Base-by-base conservation (phyloP, 1,284 basidiomycete species). In the Mycena citricolor region DNA sequence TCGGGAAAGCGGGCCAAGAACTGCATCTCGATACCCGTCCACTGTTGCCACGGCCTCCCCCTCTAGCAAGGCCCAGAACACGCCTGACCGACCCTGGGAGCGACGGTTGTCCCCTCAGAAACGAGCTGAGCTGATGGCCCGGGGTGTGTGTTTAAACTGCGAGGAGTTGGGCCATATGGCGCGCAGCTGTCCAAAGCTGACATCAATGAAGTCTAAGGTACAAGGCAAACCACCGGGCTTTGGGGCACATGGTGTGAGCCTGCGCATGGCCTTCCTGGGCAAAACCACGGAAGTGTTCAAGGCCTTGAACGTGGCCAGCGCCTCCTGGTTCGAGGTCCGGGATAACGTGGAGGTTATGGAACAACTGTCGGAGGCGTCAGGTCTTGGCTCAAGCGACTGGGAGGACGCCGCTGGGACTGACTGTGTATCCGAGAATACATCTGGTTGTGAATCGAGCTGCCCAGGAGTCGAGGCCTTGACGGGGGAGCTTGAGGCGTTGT, bases 171-270 rank as follows among this genome's bases (percentile, higher is more conserved):
- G 44, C 1, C 40, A 44, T 30, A 25, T 46, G n/a, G 34, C 42
- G 2, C 32, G 42, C 2, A 45, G 56, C n/a, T 56, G 54, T 22
- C 42, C 49, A 0, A 33, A 46, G 22, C 8, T 32, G 0, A 46
- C 25, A 0, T 39, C 25, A 1, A 29, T 56, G 11, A 25, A 26
- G 0, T 53, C 44, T 1, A 39, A 25, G 10, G 16, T 37, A 16
- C 41, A 33, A 23, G 33, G 43, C 10, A 36, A 37, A 29, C 29
- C 49, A 5, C 25, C 52, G 12, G 23, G 45, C 11, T 26, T 51
- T 41, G 20, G 22, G n/a, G 2, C 16, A 12, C 14, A 44, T 32
- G 32, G 38, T 5, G 23, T n/a, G n/a, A n/a, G n/a, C n/a, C n/a
- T n/a, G n/a, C n/a, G n/a, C n/a, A n/a, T n/a, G n/a, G n/a, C n/a